Conservation (phyloP, 2,329 filamentous ascomycete genomes). For the Aureobasidium namibiae region DNA sequence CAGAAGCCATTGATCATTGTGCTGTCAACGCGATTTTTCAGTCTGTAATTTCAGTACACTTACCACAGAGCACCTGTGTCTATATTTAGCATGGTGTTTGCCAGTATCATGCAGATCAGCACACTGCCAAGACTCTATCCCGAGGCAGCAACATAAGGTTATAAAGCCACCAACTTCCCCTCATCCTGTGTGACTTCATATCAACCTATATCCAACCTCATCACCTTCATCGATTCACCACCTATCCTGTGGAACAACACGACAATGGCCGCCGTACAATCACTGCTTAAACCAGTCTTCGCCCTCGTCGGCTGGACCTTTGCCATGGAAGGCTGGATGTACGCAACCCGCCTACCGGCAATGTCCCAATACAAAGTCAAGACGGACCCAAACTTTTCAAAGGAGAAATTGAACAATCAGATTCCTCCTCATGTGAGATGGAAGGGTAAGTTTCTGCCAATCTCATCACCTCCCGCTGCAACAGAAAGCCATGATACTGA, state of each 20-base stretch:
- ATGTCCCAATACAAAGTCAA: slow-evolving; percentile 24
- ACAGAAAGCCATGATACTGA: background rate
- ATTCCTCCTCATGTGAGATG: slow-evolving; percentile 19
- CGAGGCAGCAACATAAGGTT: background rate
- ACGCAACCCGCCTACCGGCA: slow-evolving; percentile 31
- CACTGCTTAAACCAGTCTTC: slow-evolving; percentile 22
- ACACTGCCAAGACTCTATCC: background rate
- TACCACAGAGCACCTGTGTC: too few relatives aligned
- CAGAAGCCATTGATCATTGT: too few relatives aligned
- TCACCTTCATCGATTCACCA: background rate
- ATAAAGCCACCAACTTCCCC: background rate
- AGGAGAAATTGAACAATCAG: slow-evolving; percentile 16
- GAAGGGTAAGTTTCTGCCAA: background rate
- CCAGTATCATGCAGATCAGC: background rate
- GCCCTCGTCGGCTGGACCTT: slow-evolving; percentile 32
- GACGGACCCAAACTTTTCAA: background rate
- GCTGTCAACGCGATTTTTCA: too few relatives aligned
- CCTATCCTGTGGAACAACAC: too few relatives aligned
- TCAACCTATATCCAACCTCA: background rate
- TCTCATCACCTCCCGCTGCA: background rate
- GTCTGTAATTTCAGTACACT: too few relatives aligned
- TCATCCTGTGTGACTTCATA: background rate
- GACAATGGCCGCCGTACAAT: slow-evolving; percentile 2
- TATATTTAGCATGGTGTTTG: background rate
- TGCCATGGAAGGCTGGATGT: slow-evolving; percentile 36